Conservation (phyloP, 768 basidiomycete species). For the Kwoniella dejecticola region DNA sequence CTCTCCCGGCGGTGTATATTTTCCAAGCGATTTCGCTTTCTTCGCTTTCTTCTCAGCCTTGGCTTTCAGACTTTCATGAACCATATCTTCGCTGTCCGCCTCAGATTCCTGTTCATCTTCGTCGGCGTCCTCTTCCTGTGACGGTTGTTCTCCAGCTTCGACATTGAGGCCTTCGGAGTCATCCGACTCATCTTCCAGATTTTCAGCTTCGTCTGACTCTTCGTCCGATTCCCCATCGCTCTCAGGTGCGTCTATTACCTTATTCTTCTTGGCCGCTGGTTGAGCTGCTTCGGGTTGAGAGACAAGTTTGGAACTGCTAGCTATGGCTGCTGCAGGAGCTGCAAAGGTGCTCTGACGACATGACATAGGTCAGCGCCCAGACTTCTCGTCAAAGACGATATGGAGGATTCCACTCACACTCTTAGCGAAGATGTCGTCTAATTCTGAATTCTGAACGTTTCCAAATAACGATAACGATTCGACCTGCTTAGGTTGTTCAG, state of each 20-base stretch:
- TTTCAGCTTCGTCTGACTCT: slow-evolving; percentile 24
- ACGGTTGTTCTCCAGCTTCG: slow-evolving; percentile 1
- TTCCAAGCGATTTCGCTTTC: slow-evolving; percentile 47
- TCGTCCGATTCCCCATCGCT: slow-evolving; percentile 37
- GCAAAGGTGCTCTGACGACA: slow-evolving; percentile 9
- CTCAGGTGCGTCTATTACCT: slow-evolving; percentile 21
- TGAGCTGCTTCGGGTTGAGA: slow-evolving; percentile 12
- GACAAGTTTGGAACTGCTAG: slow-evolving; percentile 22
- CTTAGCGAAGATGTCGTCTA: slow-evolving; percentile 66
- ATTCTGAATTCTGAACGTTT: slow-evolving; percentile 60
- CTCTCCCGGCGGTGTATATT: slow-evolving; percentile 69
- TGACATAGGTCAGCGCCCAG: not conserved
- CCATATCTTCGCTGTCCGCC: slow-evolving; percentile 57
- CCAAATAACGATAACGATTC: slow-evolving; percentile 35
- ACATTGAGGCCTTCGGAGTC: slow-evolving; percentile 29
- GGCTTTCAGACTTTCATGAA: slow-evolving; percentile 66
- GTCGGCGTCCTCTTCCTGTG: slow-evolving; percentile 17
- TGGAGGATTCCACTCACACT: slow-evolving; percentile 61
- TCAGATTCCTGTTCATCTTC: slow-evolving; percentile 46
- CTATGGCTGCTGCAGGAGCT: slow-evolving; percentile 9
- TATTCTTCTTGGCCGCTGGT: slow-evolving; percentile 25
- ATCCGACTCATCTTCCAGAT: slow-evolving; percentile 14
- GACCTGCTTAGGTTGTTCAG: not conserved
- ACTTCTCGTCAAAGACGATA: no score
- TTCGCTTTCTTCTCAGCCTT: slow-evolving; percentile 47